These are phyloP conservation scores for Didymella sp. DNA, from an alignment of 2,329 filamentous ascomycete genomes.

Conservation along the genomic window DNA sequence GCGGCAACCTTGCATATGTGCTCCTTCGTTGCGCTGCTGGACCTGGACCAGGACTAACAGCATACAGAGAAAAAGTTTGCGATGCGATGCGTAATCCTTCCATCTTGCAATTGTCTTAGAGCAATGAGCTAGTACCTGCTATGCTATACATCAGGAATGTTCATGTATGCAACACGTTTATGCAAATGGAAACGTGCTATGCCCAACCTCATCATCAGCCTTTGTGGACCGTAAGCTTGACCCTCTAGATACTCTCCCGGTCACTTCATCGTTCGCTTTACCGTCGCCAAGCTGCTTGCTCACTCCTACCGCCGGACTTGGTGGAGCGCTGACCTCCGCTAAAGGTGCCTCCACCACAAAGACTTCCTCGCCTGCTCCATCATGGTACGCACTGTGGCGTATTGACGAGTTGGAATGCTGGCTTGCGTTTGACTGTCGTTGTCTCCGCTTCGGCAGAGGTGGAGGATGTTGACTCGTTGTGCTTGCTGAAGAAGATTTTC, in stretches of 20 bases:
- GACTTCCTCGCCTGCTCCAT: constrained; percentile 28
- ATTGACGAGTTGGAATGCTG: constrained; percentile 15
- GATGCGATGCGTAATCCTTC: too few species aligned
- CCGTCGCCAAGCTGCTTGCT: constrained; percentile 10
- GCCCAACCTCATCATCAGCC: constrained; percentile 2
- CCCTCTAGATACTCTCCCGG: neutral
- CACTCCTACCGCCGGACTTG: constrained; percentile 26
- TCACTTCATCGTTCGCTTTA: neutral
- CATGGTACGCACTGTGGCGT: constrained; percentile 14
- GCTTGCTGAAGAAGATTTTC: constrained; percentile 24
- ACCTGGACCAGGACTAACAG: too few species aligned
- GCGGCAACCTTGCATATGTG: too few species aligned
- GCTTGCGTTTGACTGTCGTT: constrained; percentile 44
- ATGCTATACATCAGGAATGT: neutral
- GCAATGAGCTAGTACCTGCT: too few species aligned
- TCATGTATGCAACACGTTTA: neutral
- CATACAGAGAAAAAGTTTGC: too few species aligned
- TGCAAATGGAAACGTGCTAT: constrained; percentile 32
- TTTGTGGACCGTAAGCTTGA: constrained; percentile 6
- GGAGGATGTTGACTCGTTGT: constrained; percentile 40
- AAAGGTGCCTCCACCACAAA: constrained; percentile 43
- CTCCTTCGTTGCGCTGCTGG: too few species aligned
- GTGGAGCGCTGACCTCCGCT: constrained; percentile 31
- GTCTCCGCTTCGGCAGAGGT: constrained; percentile 57
- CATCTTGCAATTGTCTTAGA: too few species aligned